These are phyloP conservation scores for Arabidopsis hybrid DNA, from an alignment of 441 rosid genomes.

Conservation along the genomic window DNA sequence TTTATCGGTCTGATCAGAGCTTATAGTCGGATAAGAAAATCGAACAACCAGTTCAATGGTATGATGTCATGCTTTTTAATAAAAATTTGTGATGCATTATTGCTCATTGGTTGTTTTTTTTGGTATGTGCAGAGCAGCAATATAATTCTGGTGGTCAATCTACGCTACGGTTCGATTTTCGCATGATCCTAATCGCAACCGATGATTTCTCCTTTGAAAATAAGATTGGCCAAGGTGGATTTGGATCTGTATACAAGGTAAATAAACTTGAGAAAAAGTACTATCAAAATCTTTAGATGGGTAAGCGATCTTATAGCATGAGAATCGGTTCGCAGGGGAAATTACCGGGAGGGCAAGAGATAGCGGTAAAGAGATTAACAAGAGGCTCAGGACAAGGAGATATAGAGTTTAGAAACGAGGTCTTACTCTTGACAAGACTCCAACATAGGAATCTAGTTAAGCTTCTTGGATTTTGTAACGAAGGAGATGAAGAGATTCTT, in stretches of 20 bases:
- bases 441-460: slow-evolving; percentile 64
- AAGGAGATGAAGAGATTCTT: slow-evolving; percentile 53
- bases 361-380: slow-evolving; percentile 61
- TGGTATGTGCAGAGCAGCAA: not conserved
- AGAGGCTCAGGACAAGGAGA: slow-evolving; percentile 52
- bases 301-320: not conserved
- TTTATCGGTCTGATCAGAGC: slow-evolving; percentile 31
- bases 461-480: slow-evolving; percentile 56
- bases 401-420: slow-evolving; percentile 60
- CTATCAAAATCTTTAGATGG: not conserved
- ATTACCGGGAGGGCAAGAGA: slow-evolving; percentile 45
- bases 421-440: slow-evolving; percentile 54
- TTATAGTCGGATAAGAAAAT: slow-evolving; percentile 27
- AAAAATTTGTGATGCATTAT: not conserved
- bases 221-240: slow-evolving; percentile 44
- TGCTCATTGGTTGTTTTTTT: slow-evolving; percentile 3
- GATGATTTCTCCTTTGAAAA: slow-evolving; percentile 29
- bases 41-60: slow-evolving; percentile 11
- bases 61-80: slow-evolving; percentile 7
- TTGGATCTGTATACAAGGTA: slow-evolving; percentile 43
- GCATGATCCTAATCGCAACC: slow-evolving; percentile 8
- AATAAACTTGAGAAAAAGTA: not conserved
- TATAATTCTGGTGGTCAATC: slow-evolving; percentile 1
- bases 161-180: slow-evolving; percentile 16
- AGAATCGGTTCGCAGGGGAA: slow-evolving; percentile 46